These are phyloP conservation scores for Verticillium dahliae DNA, from an alignment of 2,329 filamentous ascomycete genomes.

Conservation along the genomic window DNA sequence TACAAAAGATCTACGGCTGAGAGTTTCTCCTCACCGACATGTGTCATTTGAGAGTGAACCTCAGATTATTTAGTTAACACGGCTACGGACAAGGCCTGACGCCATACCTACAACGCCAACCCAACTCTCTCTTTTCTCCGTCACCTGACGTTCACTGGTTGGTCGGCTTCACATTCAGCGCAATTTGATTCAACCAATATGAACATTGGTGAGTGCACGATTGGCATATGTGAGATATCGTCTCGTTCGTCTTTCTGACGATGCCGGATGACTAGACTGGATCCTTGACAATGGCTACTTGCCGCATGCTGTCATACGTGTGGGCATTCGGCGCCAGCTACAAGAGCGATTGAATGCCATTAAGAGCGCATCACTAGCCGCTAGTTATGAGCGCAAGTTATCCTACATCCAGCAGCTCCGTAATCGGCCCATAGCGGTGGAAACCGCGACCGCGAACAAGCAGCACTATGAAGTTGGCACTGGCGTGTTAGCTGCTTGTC, in stretches of 20 bases:
- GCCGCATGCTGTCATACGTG: slow-evolving; percentile 54
- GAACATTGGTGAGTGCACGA: slow-evolving; percentile 6
- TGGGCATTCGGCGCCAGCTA: slow-evolving; percentile 61
- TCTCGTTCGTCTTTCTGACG: not conserved
- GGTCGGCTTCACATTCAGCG: too few relatives aligned
- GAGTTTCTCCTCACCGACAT: not conserved
- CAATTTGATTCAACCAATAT: not conserved
- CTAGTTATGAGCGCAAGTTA: slow-evolving; percentile 55
- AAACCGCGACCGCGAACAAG: slow-evolving; percentile 57
- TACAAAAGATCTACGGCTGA: not conserved
- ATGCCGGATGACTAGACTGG: slow-evolving; percentile 31
- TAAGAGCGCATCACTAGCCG: slow-evolving; percentile 41
- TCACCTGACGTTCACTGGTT: too few relatives aligned
- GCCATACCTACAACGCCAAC: not conserved
- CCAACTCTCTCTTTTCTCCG: too few relatives aligned
- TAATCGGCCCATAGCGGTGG: slow-evolving; percentile 58
- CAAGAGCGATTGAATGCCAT: slow-evolving; percentile 52
- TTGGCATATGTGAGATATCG: not conserved
- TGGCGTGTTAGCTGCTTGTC: slow-evolving; percentile 50
- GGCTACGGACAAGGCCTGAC: not conserved
- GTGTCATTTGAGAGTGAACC: not conserved
- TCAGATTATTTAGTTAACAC: not conserved
- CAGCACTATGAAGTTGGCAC: slow-evolving; percentile 71
- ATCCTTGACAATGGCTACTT: slow-evolving; percentile 61
- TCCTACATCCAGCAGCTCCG: slow-evolving; percentile 54